Evolutionary conservation across 2,329 filamentous ascomycete genomes (phyloP), one percentile per base, ranked within the genome.

Genomic region (Fusarium euwallaceae): DNA sequence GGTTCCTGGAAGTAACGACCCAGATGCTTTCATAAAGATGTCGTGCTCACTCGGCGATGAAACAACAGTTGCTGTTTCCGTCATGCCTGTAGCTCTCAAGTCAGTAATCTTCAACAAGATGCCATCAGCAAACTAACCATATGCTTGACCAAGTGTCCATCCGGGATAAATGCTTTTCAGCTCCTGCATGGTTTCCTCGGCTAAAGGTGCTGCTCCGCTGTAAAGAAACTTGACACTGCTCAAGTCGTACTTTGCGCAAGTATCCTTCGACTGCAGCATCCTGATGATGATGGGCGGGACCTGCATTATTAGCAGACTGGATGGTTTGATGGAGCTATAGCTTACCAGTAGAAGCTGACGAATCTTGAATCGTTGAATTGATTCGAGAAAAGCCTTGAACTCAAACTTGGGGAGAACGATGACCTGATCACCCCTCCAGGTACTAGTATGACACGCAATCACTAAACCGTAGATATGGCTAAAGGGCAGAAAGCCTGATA

Each of bases 391-490:
- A 0, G 84, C 83, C 22, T 86, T 84, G 63, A 96, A 86, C 66
- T 95, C 93, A 78, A 95, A 97, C 73, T 92, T 93, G 20, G 88
- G 91, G 43, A 97, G 83, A 6, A 95, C 87, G 43, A 96, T 86
- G 1, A 92, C 87, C 64, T 90, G 88, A 73, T 97, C 94, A 8
- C 94, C 94, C 11, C 45, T 51, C 45, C 45, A 51, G 11, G 45
- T 29, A 27, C 45, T 92, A 88, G 77, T 92, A 97, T 1, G 89
- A 78, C 94, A 92, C 36, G 88, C 90, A 64, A 94, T 90, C 4
- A 96, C 89, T 12, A 97, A 83, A 1, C 89, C 90, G 78, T 95
- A 96, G 71, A 95, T 95, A 79, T 97, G 94, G 71, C 92, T 94
- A 77, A 94, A 88, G 0, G 93, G 93, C 4, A 95, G 85, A 11